phyloP scores from a whole-genome alignment of 805 yeast genomes.

The Millerago galiae region DNA sequence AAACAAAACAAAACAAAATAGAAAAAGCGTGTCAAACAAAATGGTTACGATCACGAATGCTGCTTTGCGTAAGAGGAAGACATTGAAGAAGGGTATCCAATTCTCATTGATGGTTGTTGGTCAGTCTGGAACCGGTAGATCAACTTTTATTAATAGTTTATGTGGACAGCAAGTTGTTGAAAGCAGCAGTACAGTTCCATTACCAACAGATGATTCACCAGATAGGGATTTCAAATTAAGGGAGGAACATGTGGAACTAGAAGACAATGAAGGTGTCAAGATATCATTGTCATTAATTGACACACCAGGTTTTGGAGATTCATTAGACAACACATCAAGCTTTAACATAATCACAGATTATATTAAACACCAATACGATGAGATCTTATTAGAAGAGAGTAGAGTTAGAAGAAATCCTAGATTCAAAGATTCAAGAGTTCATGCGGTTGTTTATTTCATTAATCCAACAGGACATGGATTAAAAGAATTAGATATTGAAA shows the following conservation, averaged over 20 bases:
- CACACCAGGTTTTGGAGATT: slow-evolving; percentile 80
- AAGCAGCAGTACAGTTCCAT: slow-evolving; percentile 50
- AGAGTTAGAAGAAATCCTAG: slow-evolving; percentile 81
- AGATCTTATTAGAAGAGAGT: slow-evolving; percentile 72
- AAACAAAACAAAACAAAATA: neutral
- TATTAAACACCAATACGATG: slow-evolving; percentile 77
- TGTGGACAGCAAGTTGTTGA: slow-evolving; percentile 87
- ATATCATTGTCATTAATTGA: slow-evolving; percentile 71
- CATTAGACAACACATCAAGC: slow-evolving; percentile 59
- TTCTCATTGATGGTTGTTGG: slow-evolving; percentile 87
- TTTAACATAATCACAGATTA: slow-evolving; percentile 71
- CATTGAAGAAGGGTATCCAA: slow-evolving; percentile 75
- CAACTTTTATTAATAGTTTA: slow-evolving; percentile 86
- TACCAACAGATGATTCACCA: slow-evolving; percentile 44
- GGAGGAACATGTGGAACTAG: slow-evolving; percentile 77
- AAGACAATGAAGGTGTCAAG: slow-evolving; percentile 81
- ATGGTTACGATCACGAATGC: slow-evolving; percentile 47
- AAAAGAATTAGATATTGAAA: slow-evolving; percentile 68
- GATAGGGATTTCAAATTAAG: slow-evolving; percentile 57
- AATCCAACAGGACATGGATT: slow-evolving; percentile 83
- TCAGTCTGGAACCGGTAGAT: slow-evolving; percentile 80
- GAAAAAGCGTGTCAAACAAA: neutral
- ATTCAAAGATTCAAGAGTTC: slow-evolving; percentile 79
- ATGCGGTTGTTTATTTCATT: slow-evolving; percentile 67
- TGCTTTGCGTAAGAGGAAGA: slow-evolving; percentile 66